phyloP scores from a whole-genome alignment of 139 green algal species.

The Picochlorum sp. region DNA sequence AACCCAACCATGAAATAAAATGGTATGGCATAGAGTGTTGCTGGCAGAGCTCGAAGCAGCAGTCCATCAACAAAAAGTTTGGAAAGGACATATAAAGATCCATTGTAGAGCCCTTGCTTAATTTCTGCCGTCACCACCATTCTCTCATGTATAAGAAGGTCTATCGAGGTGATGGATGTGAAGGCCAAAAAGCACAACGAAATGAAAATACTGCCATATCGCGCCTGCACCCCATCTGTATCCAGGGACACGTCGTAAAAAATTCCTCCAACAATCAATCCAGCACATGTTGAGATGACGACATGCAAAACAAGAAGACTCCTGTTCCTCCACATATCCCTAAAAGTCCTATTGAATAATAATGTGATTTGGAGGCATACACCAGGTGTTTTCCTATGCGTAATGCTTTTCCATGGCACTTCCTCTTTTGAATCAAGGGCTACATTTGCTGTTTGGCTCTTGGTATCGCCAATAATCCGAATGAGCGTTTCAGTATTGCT shows the following conservation, averaged over 20 bases:
- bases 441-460: neutral
- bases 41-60: conserved; percentile 61
- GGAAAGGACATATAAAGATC: conserved; percentile 43
- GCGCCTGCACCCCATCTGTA: conserved; percentile 55
- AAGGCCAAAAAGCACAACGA: conserved; percentile 66
- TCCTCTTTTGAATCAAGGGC: neutral
- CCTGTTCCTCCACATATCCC: conserved; percentile 64
- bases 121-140: conserved; percentile 39
- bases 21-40: conserved; percentile 42
- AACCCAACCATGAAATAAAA: conserved; percentile 62
- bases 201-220: conserved; percentile 66
- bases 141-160: conserved; percentile 56
- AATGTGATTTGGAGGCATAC: conserved; percentile 45
- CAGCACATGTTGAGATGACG: conserved; percentile 41
- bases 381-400: neutral
- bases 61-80: conserved; percentile 64
- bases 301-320: conserved; percentile 52
- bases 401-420: neutral
- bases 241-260: conserved; percentile 47
- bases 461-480: conserved; percentile 5
- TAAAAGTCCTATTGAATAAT: conserved; percentile 51
- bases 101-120: conserved; percentile 43
- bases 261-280: conserved; percentile 48
- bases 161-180: conserved; percentile 56
- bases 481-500: conserved; percentile 26